A percentile compares a stretch with the other conserved stretches of the same genome.
Evolutionary conservation across 805 yeast species (phyloP).

Genomic region (Candida nanaspora): DNA sequence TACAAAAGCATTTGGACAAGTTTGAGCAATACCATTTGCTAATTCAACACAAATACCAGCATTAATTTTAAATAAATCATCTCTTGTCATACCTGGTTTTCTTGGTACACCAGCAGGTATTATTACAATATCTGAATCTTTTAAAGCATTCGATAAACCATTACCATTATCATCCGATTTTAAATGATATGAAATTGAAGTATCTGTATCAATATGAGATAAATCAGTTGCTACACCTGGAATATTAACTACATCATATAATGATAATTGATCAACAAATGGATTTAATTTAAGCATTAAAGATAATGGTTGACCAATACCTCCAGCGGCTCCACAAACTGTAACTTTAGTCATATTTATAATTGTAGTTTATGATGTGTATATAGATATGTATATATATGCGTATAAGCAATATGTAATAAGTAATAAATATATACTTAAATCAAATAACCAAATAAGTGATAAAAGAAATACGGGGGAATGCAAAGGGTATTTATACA

Average conservation of each 20-base stretch:
- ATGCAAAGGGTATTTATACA: not conserved
- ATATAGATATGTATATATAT: too few species aligned
- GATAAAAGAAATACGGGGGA: not conserved
- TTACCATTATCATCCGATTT: slow-evolving; percentile 26
- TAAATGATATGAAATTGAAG: slow-evolving; percentile 34
- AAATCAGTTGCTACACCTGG: slow-evolving; percentile 53
- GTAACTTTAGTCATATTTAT: slow-evolving; percentile 31
- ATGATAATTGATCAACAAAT: slow-evolving; percentile 35
- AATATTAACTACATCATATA: slow-evolving; percentile 48
- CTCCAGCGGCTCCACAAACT: slow-evolving; percentile 87
- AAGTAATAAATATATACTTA: not conserved
- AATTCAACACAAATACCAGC: slow-evolving; percentile 66
- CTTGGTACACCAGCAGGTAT: slow-evolving; percentile 81
- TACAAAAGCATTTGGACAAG: slow-evolving; percentile 69
- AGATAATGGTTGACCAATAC: slow-evolving; percentile 53
- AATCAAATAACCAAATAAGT: not conserved
- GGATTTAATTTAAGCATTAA: slow-evolving; percentile 42
- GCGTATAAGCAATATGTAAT: too few species aligned
- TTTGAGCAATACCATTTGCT: slow-evolving; percentile 66
- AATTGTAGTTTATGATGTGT: not conserved
- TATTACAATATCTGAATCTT: slow-evolving; percentile 36
- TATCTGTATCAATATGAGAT: slow-evolving; percentile 44
- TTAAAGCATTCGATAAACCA: slow-evolving; percentile 25
- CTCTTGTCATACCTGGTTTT: slow-evolving; percentile 99
- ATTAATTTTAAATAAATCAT: slow-evolving; percentile 73